phyloP scores from a whole-genome alignment of 805 yeast species.

The Metschnikowia henanensis region DNA sequence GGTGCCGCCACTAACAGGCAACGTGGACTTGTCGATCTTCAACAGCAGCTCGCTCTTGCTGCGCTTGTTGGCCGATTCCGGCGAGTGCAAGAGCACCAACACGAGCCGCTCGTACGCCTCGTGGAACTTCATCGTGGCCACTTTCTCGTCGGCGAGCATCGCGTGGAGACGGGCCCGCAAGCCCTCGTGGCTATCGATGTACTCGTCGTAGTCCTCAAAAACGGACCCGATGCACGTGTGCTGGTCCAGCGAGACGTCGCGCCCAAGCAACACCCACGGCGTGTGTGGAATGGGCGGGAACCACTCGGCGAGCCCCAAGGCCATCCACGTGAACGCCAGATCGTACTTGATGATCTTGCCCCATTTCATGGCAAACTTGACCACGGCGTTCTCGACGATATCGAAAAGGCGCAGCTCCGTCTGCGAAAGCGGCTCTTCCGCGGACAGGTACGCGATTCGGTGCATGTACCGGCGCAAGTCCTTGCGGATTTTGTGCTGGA shows the following conservation, averaged over 20 bases:
- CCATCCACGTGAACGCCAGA: slow-evolving; percentile 84
- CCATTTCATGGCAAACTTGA: slow-evolving; percentile 73
- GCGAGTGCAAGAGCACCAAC: slow-evolving; percentile 73
- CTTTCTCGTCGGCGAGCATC: slow-evolving; percentile 28
- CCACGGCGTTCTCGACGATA: slow-evolving; percentile 57
- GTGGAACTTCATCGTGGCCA: slow-evolving; percentile 50
- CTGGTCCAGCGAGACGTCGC: slow-evolving; percentile 38
- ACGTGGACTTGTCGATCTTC: slow-evolving; percentile 34
- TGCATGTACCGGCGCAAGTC: slow-evolving; percentile 65
- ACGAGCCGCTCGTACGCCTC: slow-evolving; percentile 75
- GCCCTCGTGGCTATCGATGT: slow-evolving; percentile 32
- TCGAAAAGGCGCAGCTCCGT: slow-evolving; percentile 55
- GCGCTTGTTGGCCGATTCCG: slow-evolving; percentile 44
- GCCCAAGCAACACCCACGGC: slow-evolving; percentile 54
- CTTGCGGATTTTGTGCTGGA: slow-evolving; percentile 42
- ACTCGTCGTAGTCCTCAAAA: slow-evolving; percentile 39
- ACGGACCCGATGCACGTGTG: slow-evolving; percentile 32
- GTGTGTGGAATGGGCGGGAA: slow-evolving; percentile 62
- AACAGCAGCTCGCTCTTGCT: slow-evolving; percentile 1
- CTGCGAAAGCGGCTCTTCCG: slow-evolving; percentile 31
- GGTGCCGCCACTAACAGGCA: slow-evolving; percentile 60
- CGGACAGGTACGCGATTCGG: slow-evolving; percentile 34
- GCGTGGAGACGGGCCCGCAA: slow-evolving; percentile 24
- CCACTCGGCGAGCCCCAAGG: slow-evolving; percentile 88
- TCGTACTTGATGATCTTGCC: slow-evolving; percentile 76